Evolutionary conservation across 2,329 filamentous ascomycete species (phyloP).

Genomic region (Emmonsiellopsis sp.): DNA sequence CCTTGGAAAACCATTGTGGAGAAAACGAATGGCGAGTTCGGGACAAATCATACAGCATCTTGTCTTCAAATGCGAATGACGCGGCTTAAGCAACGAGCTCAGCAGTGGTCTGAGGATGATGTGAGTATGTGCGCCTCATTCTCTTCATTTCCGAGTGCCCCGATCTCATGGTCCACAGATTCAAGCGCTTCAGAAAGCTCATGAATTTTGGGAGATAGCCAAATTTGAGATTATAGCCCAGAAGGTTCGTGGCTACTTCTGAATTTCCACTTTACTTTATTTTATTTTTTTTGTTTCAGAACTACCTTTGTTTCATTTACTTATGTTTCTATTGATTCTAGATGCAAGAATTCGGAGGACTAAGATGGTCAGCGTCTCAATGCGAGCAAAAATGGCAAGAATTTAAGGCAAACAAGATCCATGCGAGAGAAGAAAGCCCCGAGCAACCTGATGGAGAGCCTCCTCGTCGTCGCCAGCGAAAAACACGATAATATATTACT

Average conservation of each 20-base stretch:
- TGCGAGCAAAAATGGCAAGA: conserved; percentile 20
- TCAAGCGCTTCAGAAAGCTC: conserved; percentile 26
- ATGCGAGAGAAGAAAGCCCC: neutral
- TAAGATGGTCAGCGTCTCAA: conserved; percentile 25
- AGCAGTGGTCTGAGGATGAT: conserved; percentile 34
- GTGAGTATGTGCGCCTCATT: conserved; percentile 31
- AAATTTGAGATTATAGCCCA: conserved; percentile 31
- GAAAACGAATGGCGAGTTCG: conserved; percentile 27
- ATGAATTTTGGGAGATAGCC: conserved; percentile 29
- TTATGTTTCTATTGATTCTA: conserved; percentile 6
- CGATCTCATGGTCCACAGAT: conserved; percentile 19
- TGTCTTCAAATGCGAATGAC: conserved; percentile 35
- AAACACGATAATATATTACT: neutral
- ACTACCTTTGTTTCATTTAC: neutral
- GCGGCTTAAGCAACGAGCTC: conserved; percentile 24
- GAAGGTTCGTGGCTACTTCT: conserved; percentile 21
- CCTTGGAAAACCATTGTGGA: conserved; percentile 32
- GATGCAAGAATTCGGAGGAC: conserved; percentile 26
- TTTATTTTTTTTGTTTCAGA: conserved; percentile 15
- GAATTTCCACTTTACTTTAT: conserved; percentile 1
- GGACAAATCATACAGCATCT: conserved; percentile 30
- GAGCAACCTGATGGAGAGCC: neutral
- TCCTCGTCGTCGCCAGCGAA: neutral
- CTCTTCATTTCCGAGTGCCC: neutral
- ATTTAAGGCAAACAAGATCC: conserved; percentile 3